phyloP scores from a whole-genome alignment of 495 filamentous ascomycete species.

The Lophiostoma macrostomum region DNA sequence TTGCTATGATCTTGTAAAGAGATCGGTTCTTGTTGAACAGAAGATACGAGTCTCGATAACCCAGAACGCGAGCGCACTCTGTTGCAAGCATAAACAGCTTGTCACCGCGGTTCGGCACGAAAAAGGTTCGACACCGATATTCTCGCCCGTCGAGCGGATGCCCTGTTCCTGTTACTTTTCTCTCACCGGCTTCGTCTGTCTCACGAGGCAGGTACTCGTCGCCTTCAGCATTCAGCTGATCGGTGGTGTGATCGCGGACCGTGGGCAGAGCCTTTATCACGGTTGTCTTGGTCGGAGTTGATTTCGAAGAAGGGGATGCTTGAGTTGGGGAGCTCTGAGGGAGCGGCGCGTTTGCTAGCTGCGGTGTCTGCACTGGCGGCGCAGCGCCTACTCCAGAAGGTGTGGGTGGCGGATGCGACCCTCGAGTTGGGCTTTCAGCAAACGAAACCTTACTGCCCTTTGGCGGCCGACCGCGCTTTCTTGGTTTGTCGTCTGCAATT shows the following conservation, averaged over 20 bases:
- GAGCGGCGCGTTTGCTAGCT: slow-evolving; percentile 67
- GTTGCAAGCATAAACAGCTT: slow-evolving; percentile 99
- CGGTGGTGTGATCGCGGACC: slow-evolving; percentile 94
- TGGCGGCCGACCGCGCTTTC: slow-evolving; percentile 85
- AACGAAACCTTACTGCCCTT: slow-evolving; percentile 54
- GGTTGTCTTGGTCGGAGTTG: slow-evolving; percentile 78
- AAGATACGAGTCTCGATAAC: slow-evolving; percentile 95
- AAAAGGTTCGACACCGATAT: slow-evolving; percentile 91
- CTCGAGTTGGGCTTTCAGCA: slow-evolving; percentile 45
- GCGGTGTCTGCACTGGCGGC: slow-evolving; percentile 68
- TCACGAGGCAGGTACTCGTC: slow-evolving; percentile 97
- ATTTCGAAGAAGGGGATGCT: slow-evolving; percentile 73
- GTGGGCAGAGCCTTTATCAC: slow-evolving; percentile 94
- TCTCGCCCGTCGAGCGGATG: slow-evolving; percentile 77
- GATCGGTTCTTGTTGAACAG: slow-evolving; percentile 99
- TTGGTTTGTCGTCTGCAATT: slow-evolving; percentile 63
- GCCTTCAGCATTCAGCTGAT: slow-evolving; percentile 86
- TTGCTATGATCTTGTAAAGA: slow-evolving; percentile 96
- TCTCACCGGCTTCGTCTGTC: slow-evolving; percentile 87
- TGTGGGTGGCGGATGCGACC: slow-evolving; percentile 49
- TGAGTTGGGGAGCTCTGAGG: slow-evolving; percentile 66
- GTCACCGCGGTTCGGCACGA: slow-evolving; percentile 80
- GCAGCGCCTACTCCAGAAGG: slow-evolving; percentile 42
- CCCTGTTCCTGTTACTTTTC: slow-evolving; percentile 83
- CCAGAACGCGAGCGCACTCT: slow-evolving; percentile 91